These are phyloP conservation scores for Globomyces pollinis-pini DNA, from an alignment of 192 early-diverging fungal genomes.

Conservation along the genomic window DNA sequence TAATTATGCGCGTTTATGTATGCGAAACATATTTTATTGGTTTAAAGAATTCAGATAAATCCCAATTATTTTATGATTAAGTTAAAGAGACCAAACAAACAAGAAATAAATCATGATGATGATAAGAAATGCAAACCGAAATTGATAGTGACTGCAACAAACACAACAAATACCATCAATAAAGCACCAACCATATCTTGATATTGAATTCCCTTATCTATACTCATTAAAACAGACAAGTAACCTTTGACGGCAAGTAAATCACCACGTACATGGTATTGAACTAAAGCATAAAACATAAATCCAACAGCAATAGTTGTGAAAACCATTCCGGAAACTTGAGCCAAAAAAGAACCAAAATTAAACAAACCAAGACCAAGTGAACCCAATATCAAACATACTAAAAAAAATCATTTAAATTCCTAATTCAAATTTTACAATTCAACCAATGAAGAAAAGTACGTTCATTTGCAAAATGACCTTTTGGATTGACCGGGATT, in stretches of 20 bases:
- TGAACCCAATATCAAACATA: slow-evolving; percentile 48
- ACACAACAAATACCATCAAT: slow-evolving; percentile 49
- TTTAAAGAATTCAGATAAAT: too few species aligned
- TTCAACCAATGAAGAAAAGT: slow-evolving; percentile 71
- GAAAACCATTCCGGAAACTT: slow-evolving; percentile 51
- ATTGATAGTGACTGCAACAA: slow-evolving; percentile 32
- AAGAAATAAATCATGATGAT: too few species aligned
- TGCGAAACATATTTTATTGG: too few species aligned
- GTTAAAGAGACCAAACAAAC: too few species aligned
- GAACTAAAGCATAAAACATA: slow-evolving; percentile 56
- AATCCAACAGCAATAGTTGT: slow-evolving; percentile 46
- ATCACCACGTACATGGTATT: slow-evolving; percentile 50
- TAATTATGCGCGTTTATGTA: too few species aligned
- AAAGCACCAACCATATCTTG: slow-evolving; percentile 56
- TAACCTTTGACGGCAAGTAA: slow-evolving; percentile 42
- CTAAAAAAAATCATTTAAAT: too few species aligned
- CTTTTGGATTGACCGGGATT: slow-evolving; percentile 32
- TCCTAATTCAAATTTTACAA: too few species aligned
- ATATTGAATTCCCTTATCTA: slow-evolving; percentile 20
- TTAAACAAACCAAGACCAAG: slow-evolving; percentile 62
- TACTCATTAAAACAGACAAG: too few species aligned
- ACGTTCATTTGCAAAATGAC: slow-evolving; percentile 71
- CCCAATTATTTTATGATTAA: too few species aligned
- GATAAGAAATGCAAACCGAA: slow-evolving; percentile 19
- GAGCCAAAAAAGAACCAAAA: slow-evolving; percentile 48